Evolutionary conservation across 2,329 filamentous ascomycete genomes (phyloP).

Genomic region (Claviceps arundinis): DNA sequence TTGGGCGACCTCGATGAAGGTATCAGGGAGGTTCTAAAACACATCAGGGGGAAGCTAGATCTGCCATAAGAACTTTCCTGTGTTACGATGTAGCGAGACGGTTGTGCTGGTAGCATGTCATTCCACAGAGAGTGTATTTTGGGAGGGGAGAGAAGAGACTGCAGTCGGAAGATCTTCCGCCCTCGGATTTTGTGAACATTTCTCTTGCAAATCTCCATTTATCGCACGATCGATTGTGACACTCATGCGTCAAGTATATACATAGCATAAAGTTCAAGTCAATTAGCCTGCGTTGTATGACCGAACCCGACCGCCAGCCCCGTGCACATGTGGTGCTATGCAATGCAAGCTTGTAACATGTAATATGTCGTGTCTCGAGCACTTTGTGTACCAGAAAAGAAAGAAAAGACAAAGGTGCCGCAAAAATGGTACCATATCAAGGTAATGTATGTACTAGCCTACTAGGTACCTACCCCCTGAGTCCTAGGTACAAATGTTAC

Average conservation of each 20-base stretch:
- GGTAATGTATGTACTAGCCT: too few species aligned
- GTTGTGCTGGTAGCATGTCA: background rate
- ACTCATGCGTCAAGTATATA: background rate
- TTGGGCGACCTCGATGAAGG: constrained; percentile 39
- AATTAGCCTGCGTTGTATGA: background rate
- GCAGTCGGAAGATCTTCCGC: background rate
- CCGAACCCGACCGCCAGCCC: background rate
- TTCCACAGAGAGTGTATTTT: background rate
- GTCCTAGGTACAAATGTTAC: too few species aligned
- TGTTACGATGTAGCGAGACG: background rate
- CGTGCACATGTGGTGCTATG: background rate
- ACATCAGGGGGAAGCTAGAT: constrained; percentile 27
- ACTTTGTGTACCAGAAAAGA: background rate
- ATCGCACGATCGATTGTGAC: background rate
- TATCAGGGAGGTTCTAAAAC: constrained; percentile 41
- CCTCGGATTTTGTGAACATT: background rate
- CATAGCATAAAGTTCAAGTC: background rate
- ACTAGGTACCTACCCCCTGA: too few species aligned
- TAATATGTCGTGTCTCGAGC: background rate
- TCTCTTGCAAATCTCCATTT: too few species aligned
- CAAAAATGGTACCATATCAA: background rate
- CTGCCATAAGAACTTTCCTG: constrained; percentile 1
- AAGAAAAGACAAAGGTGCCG: background rate
- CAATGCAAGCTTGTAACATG: background rate
- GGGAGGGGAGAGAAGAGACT: background rate